Conservation (phyloP, 2,329 filamentous ascomycete species). For the Metarhizium guizhouense region DNA sequence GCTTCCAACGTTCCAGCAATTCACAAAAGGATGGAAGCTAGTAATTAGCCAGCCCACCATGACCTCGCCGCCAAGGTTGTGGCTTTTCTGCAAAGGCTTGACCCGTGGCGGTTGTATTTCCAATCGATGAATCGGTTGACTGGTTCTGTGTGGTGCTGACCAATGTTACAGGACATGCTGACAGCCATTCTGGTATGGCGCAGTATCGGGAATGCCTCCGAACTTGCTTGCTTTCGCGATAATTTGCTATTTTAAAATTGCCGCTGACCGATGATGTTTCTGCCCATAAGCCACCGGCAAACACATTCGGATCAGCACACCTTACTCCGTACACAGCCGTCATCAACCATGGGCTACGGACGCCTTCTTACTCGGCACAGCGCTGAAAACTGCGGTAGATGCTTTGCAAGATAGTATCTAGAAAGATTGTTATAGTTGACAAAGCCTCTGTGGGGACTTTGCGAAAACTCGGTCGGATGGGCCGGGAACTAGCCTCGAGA, state of each 20-base stretch:
- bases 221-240: no score
- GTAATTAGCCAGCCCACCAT: no score
- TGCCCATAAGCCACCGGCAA: no score
- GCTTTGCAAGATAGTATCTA: no score
- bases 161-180: not conserved
- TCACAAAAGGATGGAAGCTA: no score
- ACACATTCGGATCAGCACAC: no score
- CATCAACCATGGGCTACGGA: not conserved
- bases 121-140: not conserved
- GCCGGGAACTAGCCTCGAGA: constrained; percentile 9
- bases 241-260: no score
- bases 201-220: not conserved
- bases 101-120: not conserved
- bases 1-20: no score
- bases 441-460: not conserved
- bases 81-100: not conserved
- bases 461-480: constrained; percentile 9
- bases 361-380: not conserved
- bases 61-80: not conserved
- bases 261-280: no score
- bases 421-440: not conserved
- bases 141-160: not conserved
- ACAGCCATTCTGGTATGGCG: not conserved
- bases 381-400: not conserved
- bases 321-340: no score